These are phyloP conservation scores for Diaporthe citri DNA, from an alignment of 2,329 filamentous ascomycete species.

Conservation along the genomic window DNA sequence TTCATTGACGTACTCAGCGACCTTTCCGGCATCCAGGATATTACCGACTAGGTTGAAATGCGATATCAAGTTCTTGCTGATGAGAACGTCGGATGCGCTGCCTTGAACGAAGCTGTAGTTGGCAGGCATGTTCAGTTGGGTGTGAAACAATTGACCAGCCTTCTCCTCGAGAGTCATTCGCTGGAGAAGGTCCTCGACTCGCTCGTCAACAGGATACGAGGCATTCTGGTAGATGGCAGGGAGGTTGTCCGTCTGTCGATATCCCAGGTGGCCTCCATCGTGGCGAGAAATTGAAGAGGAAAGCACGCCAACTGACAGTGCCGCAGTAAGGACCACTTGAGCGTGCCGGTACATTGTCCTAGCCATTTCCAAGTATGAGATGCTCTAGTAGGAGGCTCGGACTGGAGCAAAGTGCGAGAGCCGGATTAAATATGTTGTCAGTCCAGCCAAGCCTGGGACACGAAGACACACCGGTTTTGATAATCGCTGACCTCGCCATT, in stretches of 20 bases:
- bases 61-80: constrained; percentile 34
- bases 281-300: background rate
- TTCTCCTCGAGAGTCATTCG: constrained; percentile 32
- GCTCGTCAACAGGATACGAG: constrained; percentile 1
- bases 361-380: background rate
- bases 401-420: background rate
- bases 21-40: constrained; percentile 47
- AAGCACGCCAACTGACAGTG: constrained; percentile 1
- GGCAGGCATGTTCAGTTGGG: constrained; percentile 13
- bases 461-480: background rate
- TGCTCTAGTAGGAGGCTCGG: background rate
- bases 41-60: constrained; percentile 42
- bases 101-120: background rate
- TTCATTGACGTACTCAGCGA: constrained; percentile 55
- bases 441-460: background rate
- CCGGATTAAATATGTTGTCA: background rate
- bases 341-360: background rate
- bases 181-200: constrained; percentile 27
- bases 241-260: background rate
- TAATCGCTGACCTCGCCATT: background rate
- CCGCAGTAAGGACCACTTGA: background rate
- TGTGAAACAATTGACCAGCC: constrained; percentile 27
- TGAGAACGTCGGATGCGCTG: constrained; percentile 12
- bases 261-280: background rate
- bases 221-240: constrained; percentile 13